A percentile compares a stretch with the other conserved stretches of the same genome.
These are phyloP conservation scores for Starmerella floris DNA, from an alignment of 805 yeast genomes.

Conservation along the genomic window DNA sequence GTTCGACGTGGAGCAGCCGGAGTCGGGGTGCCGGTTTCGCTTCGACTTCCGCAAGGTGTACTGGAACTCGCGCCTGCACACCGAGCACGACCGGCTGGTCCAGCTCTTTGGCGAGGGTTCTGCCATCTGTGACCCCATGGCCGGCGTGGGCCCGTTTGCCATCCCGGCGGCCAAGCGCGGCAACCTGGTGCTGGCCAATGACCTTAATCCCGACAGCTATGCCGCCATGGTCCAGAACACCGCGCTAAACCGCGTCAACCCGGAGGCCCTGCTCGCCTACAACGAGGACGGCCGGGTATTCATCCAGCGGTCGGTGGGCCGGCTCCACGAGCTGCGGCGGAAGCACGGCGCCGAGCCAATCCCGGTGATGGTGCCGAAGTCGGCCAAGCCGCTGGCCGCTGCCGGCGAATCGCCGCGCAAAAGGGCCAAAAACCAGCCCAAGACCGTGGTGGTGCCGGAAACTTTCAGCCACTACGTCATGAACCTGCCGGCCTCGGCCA, in stretches of 20 bases:
- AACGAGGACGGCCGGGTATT: slow-evolving; percentile 77
- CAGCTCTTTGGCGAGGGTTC: slow-evolving; percentile 45
- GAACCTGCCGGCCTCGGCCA: slow-evolving; percentile 91
- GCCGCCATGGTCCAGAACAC: slow-evolving; percentile 58
- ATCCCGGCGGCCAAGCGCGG: slow-evolving; percentile 85
- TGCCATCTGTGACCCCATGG: slow-evolving; percentile 88
- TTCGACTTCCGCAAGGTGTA: slow-evolving; percentile 90
- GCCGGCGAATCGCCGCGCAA: background rate
- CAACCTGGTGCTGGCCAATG: slow-evolving; percentile 77
- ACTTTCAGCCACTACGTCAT: slow-evolving; percentile 65
- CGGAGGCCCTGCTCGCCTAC: slow-evolving; percentile 42
- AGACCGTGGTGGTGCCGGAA: slow-evolving; percentile 33
- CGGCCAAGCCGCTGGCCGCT: slow-evolving; percentile 18
- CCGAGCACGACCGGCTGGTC: slow-evolving; percentile 82
- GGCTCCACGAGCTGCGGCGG: slow-evolving; percentile 36
- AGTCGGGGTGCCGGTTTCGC: slow-evolving; percentile 68
- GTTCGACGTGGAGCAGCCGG: slow-evolving; percentile 70
- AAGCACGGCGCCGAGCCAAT: slow-evolving; percentile 23
- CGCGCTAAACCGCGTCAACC: slow-evolving; percentile 43
- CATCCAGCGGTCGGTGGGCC: slow-evolving; percentile 45
- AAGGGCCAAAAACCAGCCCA: background rate
- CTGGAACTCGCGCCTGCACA: slow-evolving; percentile 91
- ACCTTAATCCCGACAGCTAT: slow-evolving; percentile 77
- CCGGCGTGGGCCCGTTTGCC: slow-evolving; percentile 98
- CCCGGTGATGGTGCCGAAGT: slow-evolving; percentile 18